Base-by-base conservation (phyloP, 371 early-diverging fungal species). In the Saksenaea oblongispora region DNA sequence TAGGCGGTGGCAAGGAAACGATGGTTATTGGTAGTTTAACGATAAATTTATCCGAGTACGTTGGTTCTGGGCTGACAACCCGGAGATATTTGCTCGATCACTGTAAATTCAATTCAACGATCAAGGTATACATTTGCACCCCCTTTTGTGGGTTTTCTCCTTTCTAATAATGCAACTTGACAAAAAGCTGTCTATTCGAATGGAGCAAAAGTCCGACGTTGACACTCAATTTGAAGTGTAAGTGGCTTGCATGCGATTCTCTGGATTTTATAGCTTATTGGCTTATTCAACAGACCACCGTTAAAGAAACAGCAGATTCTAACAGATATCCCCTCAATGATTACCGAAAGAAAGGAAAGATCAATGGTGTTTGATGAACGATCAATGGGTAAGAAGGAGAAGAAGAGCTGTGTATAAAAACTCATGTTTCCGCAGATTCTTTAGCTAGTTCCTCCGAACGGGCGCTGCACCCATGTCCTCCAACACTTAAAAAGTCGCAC, bases 1-100 rank as follows among this genome's bases (percentile, higher is more conserved):
- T 83, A 51, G 84, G 82, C 54, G 86, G 86, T 18, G 85, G 79
- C 18, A 75, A 79, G 56, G 79, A 72, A 42, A 64, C 83, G 3
- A 78, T 75, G 34, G 75, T 70, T 9, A 75, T 90, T 28, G 90
- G 90, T 5, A 71, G 53, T 24, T 62, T 82, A 35, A 58, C 65
- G 8, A 60, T 82, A 14, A 79, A 82, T 64, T 65, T 82, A 22
- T 73, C 82, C 22, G 82, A 79, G 59, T 82, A 82, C 59, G 80
- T 76, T 35, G 66, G 61, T 11, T 64, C 63, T 9, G 74, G 75
- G 18, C 44, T 61, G 34, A 71, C 62, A 18, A 74, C 72, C 53
- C 63, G 77, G 55, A 63, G 78, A 47, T 82, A 75, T 62, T 41
- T 82, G 36, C 58, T 82, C 22, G 72, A 82, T 26, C 70, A 78